Conservation (phyloP, 108 stramenopile genomes). For the Nannochloropsis gaditana region DNA sequence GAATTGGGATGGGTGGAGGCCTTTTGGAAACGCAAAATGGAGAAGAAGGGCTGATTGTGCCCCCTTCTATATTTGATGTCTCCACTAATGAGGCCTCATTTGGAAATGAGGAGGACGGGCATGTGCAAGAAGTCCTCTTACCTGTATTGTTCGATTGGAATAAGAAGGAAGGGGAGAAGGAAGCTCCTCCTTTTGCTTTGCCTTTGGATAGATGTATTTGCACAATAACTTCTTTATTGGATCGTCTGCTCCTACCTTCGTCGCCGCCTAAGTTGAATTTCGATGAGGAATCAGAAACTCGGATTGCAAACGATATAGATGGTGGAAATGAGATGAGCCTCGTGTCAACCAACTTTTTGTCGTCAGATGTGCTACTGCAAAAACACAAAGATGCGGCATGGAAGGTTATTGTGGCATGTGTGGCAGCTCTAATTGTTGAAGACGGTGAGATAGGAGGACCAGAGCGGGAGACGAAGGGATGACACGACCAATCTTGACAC, state of each 20-base stretch:
- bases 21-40: neutral
- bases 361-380: neutral
- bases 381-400: neutral
- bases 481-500: too few species aligned
- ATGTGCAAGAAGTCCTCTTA: neutral
- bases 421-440: neutral
- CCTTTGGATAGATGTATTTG: neutral
- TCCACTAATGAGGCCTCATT: conserved; percentile 12
- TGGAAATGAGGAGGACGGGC: neutral
- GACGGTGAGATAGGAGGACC: neutral
- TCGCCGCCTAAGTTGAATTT: neutral
- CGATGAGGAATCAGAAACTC: too few species aligned
- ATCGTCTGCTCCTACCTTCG: neutral
- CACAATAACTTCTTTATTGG: conserved; percentile 1
- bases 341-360: neutral
- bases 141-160: neutral
- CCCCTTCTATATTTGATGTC: neutral
- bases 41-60: neutral
- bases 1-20: neutral
- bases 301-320: too few species aligned
- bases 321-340: too few species aligned
- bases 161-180: neutral
- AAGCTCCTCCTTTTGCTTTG: neutral
- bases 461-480: neutral
- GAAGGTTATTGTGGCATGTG: neutral